Evolutionary conservation across 371 early-diverging fungal species (phyloP).

Genomic region (Zychaea mexicana): DNA sequence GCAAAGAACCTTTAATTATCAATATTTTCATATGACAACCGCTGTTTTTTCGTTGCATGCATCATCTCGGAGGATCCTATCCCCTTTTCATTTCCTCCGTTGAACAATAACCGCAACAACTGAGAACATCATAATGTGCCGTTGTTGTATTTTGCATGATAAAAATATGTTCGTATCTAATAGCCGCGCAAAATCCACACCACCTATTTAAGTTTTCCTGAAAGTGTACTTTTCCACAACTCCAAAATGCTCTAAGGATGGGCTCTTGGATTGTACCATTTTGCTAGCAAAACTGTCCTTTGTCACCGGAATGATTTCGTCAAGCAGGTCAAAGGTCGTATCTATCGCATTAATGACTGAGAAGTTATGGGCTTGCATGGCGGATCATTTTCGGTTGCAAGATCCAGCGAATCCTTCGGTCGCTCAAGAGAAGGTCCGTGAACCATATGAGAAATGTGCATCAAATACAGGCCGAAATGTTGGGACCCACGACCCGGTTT

Average conservation of each 20-base stretch:
- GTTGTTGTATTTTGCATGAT: conserved; percentile 61
- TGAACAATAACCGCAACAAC: not conserved
- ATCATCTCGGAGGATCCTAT: not conserved
- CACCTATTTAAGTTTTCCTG: conserved; percentile 56
- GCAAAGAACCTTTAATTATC: too few relatives aligned
- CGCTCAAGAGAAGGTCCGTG: conserved; percentile 32
- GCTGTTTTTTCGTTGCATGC: too few relatives aligned
- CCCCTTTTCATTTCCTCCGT: not conserved
- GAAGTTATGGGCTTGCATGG: conserved; percentile 30
- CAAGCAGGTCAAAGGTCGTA: conserved; percentile 28
- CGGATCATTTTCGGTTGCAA: conserved; percentile 30
- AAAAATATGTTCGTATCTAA: conserved; percentile 51
- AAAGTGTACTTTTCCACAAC: conserved; percentile 61
- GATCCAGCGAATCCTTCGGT: conserved; percentile 31
- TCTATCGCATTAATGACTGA: conserved; percentile 44
- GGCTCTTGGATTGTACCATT: conserved; percentile 56
- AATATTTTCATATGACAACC: not conserved
- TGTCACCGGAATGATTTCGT: conserved; percentile 6
- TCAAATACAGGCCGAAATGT: conserved; percentile 28
- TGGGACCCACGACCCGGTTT: conserved; percentile 32
- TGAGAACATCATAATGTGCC: conserved; percentile 23
- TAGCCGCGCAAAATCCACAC: conserved; percentile 44
- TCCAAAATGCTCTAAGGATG: conserved; percentile 42
- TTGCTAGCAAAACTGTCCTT: conserved; percentile 51
- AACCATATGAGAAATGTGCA: conserved; percentile 43